phyloP scores from a whole-genome alignment of 805 yeast genomes.

The Zygosaccharomyces rouxii region DNA sequence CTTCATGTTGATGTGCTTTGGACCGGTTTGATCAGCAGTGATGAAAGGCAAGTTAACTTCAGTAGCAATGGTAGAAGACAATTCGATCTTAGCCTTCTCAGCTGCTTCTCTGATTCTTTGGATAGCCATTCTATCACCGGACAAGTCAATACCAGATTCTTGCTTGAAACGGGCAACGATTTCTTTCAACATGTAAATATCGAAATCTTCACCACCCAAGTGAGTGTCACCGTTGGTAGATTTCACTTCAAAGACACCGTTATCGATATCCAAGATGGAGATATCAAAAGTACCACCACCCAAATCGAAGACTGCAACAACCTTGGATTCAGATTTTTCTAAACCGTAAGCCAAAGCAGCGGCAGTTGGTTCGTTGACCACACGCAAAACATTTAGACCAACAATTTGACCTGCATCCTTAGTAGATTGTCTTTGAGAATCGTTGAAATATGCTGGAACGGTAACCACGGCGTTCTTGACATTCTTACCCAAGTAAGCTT shows the following conservation, averaged over 20 bases:
- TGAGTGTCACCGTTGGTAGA: conserved; percentile 93
- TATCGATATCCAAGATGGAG: conserved; percentile 92
- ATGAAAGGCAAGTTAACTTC: conserved; percentile 73
- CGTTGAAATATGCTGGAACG: conserved; percentile 85
- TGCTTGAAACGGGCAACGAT: conserved; percentile 74
- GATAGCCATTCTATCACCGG: conserved; percentile 58
- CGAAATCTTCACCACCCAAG: conserved; percentile 86
- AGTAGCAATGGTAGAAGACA: conserved; percentile 64
- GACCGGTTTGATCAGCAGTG: conserved; percentile 74
- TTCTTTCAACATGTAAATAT: conserved; percentile 79
- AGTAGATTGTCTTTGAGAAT: conserved; percentile 78
- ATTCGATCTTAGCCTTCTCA: conserved; percentile 73
- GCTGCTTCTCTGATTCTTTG: conserved; percentile 85
- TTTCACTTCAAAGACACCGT: conserved; percentile 96
- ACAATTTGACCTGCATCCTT: conserved; percentile 98
- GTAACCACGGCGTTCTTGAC: conserved; percentile 87
- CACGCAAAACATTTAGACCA: conserved; percentile 79
- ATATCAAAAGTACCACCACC: conserved; percentile 99
- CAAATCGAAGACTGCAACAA: conserved; percentile 92
- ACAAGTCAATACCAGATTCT: conserved; percentile 59
- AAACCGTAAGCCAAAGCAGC: conserved; percentile 95
- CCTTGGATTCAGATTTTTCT: conserved; percentile 71
- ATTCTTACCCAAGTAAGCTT: conserved; percentile 80
- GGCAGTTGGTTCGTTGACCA: conserved; percentile 81
- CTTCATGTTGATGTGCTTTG: conserved; percentile 62